phyloP scores from a whole-genome alignment of 2,329 filamentous ascomycete genomes.

The Amauroascus niger region DNA sequence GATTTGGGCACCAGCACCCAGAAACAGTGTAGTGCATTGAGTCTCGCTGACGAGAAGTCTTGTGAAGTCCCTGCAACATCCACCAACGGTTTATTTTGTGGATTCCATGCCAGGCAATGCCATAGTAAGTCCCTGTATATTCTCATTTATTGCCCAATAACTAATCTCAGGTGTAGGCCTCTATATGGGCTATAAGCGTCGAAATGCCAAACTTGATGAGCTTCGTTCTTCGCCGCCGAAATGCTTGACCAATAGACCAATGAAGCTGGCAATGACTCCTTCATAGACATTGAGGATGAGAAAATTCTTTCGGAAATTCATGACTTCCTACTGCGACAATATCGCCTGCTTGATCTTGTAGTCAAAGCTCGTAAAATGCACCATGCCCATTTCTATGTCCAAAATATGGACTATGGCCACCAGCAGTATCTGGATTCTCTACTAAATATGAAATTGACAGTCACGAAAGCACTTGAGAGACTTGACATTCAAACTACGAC shows the following conservation, averaged over 20 bases:
- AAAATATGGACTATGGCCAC: slow-evolving; percentile 38
- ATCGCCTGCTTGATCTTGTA: slow-evolving; percentile 33
- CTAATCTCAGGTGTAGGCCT: slow-evolving; percentile 22
- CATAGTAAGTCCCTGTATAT: slow-evolving; percentile 23
- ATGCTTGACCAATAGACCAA: slow-evolving; percentile 30
- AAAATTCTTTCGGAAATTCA: slow-evolving; percentile 21
- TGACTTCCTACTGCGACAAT: slow-evolving; percentile 33
- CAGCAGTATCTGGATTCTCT: slow-evolving; percentile 34
- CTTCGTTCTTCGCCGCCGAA: slow-evolving; percentile 7
- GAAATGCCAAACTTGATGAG: slow-evolving; percentile 41
- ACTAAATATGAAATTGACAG: slow-evolving; percentile 31
- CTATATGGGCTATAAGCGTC: slow-evolving; percentile 42
- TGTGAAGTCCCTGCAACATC: slow-evolving; percentile 33
- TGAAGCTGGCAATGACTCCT: slow-evolving; percentile 35
- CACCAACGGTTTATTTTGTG: slow-evolving; percentile 36
- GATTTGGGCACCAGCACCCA: background rate
- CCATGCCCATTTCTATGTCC: slow-evolving; percentile 36
- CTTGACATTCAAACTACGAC: slow-evolving; percentile 37
- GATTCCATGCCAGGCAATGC: slow-evolving; percentile 36
- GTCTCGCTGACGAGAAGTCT: slow-evolving; percentile 16
- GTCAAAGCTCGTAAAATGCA: slow-evolving; percentile 37
- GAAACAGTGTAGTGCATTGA: slow-evolving; percentile 7
- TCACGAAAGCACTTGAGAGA: slow-evolving; percentile 35
- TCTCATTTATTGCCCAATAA: background rate
- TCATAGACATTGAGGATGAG: slow-evolving; percentile 32